These are phyloP conservation scores for Cyberlindnera galapagoensis DNA, from an alignment of 805 yeast species.

Conservation along the genomic window DNA sequence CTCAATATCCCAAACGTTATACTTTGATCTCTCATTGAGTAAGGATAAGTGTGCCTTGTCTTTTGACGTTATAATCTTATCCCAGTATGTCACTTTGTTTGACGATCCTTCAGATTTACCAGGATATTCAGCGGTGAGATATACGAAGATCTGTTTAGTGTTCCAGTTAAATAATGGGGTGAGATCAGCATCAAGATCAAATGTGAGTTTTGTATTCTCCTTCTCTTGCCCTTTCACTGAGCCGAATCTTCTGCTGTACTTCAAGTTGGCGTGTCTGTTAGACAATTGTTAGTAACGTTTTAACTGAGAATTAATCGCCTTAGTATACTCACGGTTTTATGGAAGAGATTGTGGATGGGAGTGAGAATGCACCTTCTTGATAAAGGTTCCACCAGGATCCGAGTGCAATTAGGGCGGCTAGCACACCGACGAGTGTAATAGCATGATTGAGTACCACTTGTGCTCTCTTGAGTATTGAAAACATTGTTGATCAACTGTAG, in stretches of 20 bases:
- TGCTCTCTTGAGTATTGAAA: constrained; percentile 35
- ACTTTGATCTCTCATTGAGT: constrained; percentile 55
- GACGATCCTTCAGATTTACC: constrained; percentile 31
- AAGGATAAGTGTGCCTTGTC: constrained; percentile 54
- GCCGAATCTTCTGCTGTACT: constrained; percentile 60
- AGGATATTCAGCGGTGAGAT: constrained; percentile 77
- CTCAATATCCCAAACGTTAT: constrained; percentile 83
- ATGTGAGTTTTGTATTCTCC: constrained; percentile 65
- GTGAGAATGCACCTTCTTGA: constrained; percentile 35
- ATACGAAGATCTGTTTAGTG: constrained; percentile 92
- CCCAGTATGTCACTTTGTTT: constrained; percentile 86
- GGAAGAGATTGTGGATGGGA: constrained; percentile 32
- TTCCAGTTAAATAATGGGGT: constrained; percentile 89
- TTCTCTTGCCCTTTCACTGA: constrained; percentile 59
- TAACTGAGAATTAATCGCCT: background rate
- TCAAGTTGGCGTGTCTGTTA: constrained; percentile 33
- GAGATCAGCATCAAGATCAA: constrained; percentile 72
- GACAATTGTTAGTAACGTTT: constrained; percentile 17
- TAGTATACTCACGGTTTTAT: constrained; percentile 26
- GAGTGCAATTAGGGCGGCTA: constrained; percentile 41
- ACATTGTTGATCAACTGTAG: too few relatives aligned
- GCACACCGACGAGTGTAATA: constrained; percentile 41
- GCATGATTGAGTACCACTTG: constrained; percentile 51
- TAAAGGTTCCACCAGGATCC: constrained; percentile 45
- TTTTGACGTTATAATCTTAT: constrained; percentile 57